Evolutionary conservation across 176 grass and related monocot genomes (phyloP), one percentile per base, ranked within the genome.

Genomic region (Areca catechu): DNA sequence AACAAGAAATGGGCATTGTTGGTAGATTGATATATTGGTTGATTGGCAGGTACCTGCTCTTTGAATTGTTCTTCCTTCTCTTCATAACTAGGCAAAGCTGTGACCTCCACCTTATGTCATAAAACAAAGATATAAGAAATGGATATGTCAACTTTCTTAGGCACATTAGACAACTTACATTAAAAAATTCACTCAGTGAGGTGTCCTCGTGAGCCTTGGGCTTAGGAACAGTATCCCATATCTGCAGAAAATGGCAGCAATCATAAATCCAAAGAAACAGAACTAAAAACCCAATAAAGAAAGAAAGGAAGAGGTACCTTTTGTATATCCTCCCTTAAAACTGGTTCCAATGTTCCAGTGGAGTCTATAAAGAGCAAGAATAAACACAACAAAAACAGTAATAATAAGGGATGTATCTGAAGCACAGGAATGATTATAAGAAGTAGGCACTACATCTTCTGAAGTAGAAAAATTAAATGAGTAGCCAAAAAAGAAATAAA

Each of bases 31-130:
- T 43, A 12, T 43, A 14, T 43, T 43, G 9, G 34, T 43, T 2
- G 0, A 43, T 37, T 67, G 14, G 24, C 57, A 55, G 55, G 25
- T 79, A 97, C 92, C 86, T 97, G 72, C n/a, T 85, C 78, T 20
- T 69, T 74, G 61, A 97, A 97, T 80, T 82, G 72, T 55, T 85
- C 80, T 82, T 91, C 86, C 27, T 78, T 97, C 50, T 85, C 83
- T 85, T 97, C 86, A 59, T 82, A 97, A 82, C 86, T 97, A 21
- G 83, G 61, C 58, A 97, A 74, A 79, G 92, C 83, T 21, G 62
- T 85, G 21, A 91, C 92, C 51, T 91, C 83, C 53, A 97, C 86
- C 92, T 97, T 66, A 17, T 54, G 54, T 6, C 24, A 24, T 14
- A 12, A 53, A 67, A 20, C 1, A 22, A 67, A 56, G 51, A 2